Conservation (phyloP, 2,329 filamentous ascomycete species). For the Aschersonia sp. region DNA sequence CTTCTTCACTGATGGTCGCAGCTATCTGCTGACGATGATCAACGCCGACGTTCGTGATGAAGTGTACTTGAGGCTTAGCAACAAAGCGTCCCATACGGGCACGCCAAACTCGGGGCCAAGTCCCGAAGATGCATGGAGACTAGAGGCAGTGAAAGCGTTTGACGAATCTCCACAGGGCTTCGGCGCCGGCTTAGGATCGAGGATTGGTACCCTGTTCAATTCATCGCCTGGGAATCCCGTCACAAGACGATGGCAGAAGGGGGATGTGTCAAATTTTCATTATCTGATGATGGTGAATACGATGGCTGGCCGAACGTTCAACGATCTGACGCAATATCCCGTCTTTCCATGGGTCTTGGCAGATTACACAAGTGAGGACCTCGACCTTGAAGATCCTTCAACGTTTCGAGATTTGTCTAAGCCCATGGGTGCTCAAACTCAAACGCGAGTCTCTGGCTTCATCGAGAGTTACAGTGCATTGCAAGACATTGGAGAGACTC, state of each 20-base stretch:
- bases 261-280: constrained; percentile 96
- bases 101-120: constrained; percentile 55
- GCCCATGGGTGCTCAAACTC: constrained; percentile 87
- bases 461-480: constrained; percentile 75
- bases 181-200: constrained; percentile 68
- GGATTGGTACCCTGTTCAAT: constrained; percentile 87
- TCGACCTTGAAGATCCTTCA: constrained; percentile 72
- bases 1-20: constrained; percentile 93
- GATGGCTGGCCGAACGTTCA: constrained; percentile 92
- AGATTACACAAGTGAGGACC: constrained; percentile 86
- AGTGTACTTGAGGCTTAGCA: constrained; percentile 60
- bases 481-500: constrained; percentile 80
- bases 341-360: constrained; percentile 96
- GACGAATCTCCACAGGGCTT: constrained; percentile 50
- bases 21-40: constrained; percentile 80
- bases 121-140: constrained; percentile 80
- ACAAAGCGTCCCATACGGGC: constrained; percentile 68
- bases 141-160: constrained; percentile 64
- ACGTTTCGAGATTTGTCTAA: constrained; percentile 87
- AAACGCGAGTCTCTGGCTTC: constrained; percentile 62
- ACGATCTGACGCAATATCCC: constrained; percentile 94
- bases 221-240: constrained; percentile 68
- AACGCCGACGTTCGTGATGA: constrained; percentile 63
- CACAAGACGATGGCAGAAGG: constrained; percentile 79
- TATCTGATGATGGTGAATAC: constrained; percentile 98